A percentile compares a stretch with the other conserved stretches of the same genome.
phyloP scores from a whole-genome alignment of 2,329 filamentous ascomycete species.

The Trichoderma sp. region DNA sequence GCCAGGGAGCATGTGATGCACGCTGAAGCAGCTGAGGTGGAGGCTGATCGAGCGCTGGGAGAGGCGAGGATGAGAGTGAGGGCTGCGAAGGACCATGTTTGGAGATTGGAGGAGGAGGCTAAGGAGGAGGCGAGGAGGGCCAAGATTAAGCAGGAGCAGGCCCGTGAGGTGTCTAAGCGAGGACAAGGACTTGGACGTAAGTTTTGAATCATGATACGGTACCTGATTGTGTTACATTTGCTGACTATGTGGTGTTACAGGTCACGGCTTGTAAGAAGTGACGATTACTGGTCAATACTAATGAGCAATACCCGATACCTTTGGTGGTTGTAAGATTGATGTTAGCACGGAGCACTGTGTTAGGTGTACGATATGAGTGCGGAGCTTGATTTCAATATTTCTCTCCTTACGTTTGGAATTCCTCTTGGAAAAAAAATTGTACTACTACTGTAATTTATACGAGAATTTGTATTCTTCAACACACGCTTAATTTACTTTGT shows the following conservation, averaged over 20 bases:
- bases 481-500: background rate
- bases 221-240: background rate
- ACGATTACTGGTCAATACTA: too few species aligned
- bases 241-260: background rate
- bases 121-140: slow-evolving; percentile 62
- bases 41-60: slow-evolving; percentile 62
- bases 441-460: background rate
- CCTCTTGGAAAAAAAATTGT: background rate
- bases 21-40: slow-evolving; percentile 62
- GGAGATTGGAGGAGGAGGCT: slow-evolving; percentile 62
- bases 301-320: background rate
- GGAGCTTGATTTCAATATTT: background rate
- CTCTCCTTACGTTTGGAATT: background rate
- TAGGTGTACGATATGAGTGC: background rate
- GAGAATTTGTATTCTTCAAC: background rate
- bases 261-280: slow-evolving; percentile 2
- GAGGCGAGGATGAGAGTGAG: slow-evolving; percentile 57
- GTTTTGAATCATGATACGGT: background rate
- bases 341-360: background rate
- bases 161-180: slow-evolving; percentile 63
- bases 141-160: slow-evolving; percentile 67
- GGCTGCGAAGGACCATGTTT: slow-evolving; percentile 63
- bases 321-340: background rate
- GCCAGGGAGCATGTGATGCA: slow-evolving; percentile 60
- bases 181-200: slow-evolving; percentile 66